Conservation (phyloP, 208 protist genomes). For the Trypanosomatidae sp. region DNA sequence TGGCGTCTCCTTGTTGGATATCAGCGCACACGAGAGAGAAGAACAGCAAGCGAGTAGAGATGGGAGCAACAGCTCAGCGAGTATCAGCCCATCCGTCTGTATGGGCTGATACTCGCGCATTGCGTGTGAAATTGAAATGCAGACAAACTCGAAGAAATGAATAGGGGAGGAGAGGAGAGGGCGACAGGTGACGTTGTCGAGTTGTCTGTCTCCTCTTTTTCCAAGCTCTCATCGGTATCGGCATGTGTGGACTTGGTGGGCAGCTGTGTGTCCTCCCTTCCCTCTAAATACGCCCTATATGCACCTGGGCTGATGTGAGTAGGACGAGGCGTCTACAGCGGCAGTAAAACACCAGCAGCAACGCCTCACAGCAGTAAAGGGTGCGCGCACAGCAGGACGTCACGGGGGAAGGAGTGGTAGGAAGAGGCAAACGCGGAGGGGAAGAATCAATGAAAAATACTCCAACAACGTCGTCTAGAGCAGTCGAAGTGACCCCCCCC, state of each 20-base stretch:
- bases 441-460: neutral
- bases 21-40: neutral
- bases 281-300: neutral
- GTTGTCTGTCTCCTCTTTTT: neutral
- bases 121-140: neutral
- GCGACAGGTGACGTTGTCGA: neutral
- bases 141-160: neutral
- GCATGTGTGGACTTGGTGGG: neutral
- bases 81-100: neutral
- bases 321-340: neutral
- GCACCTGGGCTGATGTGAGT: neutral
- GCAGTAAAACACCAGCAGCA: neutral
- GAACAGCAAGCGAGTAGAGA: neutral
- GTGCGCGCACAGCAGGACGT: neutral
- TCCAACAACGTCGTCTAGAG: neutral
- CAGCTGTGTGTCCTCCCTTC: neutral
- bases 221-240: neutral
- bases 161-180: neutral
- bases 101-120: neutral
- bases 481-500: neutral
- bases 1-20: slow-evolving; percentile 18
- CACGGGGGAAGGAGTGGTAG: neutral
- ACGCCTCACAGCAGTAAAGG: neutral
- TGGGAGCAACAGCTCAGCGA: neutral
- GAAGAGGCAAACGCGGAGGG: neutral